Percentiles rank a stretch among this genome's conserved stretches.
These are phyloP conservation scores for Irpex lacteus DNA, from an alignment of 1,284 basidiomycete genomes.

Conservation along the genomic window DNA sequence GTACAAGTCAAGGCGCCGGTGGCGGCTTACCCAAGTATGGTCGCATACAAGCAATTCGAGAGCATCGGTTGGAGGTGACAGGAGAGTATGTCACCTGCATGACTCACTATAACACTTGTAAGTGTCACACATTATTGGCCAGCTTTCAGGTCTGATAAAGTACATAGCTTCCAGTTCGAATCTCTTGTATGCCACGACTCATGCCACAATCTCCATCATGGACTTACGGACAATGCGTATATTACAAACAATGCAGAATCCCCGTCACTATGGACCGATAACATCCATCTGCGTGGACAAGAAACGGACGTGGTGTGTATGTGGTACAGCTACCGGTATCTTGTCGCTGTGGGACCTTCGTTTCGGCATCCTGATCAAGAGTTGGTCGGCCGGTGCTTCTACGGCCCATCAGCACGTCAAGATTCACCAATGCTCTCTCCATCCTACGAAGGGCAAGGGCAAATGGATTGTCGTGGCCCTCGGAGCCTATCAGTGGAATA, in stretches of 20 bases:
- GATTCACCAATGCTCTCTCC: slow-evolving; percentile 72
- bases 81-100: slow-evolving; percentile 81
- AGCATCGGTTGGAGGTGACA: slow-evolving; percentile 63
- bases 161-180: slow-evolving; percentile 63
- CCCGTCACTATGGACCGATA: slow-evolving; percentile 84
- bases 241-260: slow-evolving; percentile 77
- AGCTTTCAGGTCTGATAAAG: neutral
- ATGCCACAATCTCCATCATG: slow-evolving; percentile 74
- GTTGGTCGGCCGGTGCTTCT: slow-evolving; percentile 77
- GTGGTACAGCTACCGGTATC: slow-evolving; percentile 83
- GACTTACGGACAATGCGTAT: slow-evolving; percentile 86
- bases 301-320: slow-evolving; percentile 83
- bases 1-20: slow-evolving; percentile 32
- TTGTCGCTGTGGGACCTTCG: slow-evolving; percentile 92
- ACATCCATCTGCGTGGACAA: slow-evolving; percentile 82
- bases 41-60: slow-evolving; percentile 74
- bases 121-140: slow-evolving; percentile 16
- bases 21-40: slow-evolving; percentile 75
- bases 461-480: slow-evolving; percentile 87
- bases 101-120: slow-evolving; percentile 74
- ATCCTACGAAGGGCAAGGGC: slow-evolving; percentile 84
- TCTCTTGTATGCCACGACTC: slow-evolving; percentile 83
- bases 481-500: slow-evolving; percentile 33
- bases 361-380: slow-evolving; percentile 86
- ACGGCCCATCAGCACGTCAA: slow-evolving; percentile 49